Conservation (phyloP, 2,329 filamentous ascomycete species). For the Colletotrichum ledebouriae region DNA sequence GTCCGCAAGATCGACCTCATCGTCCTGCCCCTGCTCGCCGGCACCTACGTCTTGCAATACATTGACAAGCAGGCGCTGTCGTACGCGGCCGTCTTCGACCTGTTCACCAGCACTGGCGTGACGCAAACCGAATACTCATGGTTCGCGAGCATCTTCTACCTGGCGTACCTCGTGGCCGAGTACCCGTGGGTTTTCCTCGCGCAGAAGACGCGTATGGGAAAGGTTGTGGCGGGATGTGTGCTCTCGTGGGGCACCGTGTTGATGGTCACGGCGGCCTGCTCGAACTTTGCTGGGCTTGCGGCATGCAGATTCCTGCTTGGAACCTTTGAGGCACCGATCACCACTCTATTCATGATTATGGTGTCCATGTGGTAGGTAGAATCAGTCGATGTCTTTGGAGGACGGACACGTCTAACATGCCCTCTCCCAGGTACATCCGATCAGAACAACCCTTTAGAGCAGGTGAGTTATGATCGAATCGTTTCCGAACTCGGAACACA, state of each 20-base stretch:
- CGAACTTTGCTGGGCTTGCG: conserved; percentile 58
- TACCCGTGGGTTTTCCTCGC: conserved; percentile 53
- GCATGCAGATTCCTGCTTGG: conserved; percentile 61
- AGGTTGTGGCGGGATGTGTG: conserved; percentile 51
- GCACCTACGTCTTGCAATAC: conserved; percentile 66
- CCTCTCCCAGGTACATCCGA: conserved; percentile 53
- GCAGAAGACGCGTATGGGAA: conserved; percentile 53
- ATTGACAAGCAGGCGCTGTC: conserved; percentile 68
- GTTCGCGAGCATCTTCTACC: conserved; percentile 69
- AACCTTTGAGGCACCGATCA: conserved; percentile 61
- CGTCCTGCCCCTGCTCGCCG: conserved; percentile 64
- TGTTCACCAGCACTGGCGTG: conserved; percentile 64
- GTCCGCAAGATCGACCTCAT: conserved; percentile 63
- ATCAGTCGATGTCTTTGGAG: rapidly evolving
- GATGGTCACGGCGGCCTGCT: conserved; percentile 57
- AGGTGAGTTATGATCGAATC: no score
- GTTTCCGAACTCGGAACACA: no score
- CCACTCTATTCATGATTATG: conserved; percentile 64
- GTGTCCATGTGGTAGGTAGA: conserved; percentile 59
- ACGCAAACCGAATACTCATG: conserved; percentile 63
- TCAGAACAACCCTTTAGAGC: conserved; percentile 62
- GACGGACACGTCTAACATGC: background rate
- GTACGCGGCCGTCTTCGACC: conserved; percentile 69
- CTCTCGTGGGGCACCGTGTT: conserved; percentile 55
- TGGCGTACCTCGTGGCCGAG: conserved; percentile 61